Conservation (phyloP, 495 filamentous ascomycete genomes). For the Neurospora discreta region DNA sequence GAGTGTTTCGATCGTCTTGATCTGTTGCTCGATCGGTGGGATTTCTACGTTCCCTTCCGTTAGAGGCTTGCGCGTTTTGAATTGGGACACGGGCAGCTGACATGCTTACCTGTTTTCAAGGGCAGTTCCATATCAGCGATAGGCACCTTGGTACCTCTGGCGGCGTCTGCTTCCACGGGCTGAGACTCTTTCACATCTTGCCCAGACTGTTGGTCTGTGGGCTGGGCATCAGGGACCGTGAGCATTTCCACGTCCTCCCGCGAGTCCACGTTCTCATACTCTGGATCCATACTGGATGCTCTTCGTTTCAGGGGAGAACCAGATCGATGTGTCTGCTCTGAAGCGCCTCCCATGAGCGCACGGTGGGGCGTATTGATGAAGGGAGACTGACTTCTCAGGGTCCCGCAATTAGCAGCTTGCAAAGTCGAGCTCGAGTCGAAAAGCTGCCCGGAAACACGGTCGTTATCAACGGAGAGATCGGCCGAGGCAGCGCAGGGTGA, state of each 20-base stretch:
- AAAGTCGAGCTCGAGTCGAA: conserved; percentile 13
- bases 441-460: conserved; percentile 40
- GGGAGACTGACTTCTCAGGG: conserved; percentile 29
- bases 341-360: conserved; percentile 42
- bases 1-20: conserved; percentile 57
- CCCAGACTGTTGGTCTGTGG: not conserved
- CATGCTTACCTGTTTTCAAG: conserved; percentile 14
- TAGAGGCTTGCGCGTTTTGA: not conserved
- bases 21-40: conserved; percentile 67
- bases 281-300: conserved; percentile 43
- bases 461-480: conserved; percentile 55
- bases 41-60: conserved; percentile 10
- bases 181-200: not conserved
- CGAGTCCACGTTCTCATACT: conserved; percentile 17
- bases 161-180: not conserved
- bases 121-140: conserved; percentile 2
- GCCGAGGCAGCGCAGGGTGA: conserved; percentile 65
- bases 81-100: not conserved
- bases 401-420: conserved; percentile 7
- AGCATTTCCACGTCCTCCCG: conserved; percentile 43
- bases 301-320: conserved; percentile 45
- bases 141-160: not conserved
- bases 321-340: conserved; percentile 38
- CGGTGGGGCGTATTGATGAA: conserved; percentile 30
- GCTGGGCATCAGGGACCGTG: conserved; percentile 7